Conservation (phyloP, 192 early-diverging fungal species). For the Coemansia sp. region DNA sequence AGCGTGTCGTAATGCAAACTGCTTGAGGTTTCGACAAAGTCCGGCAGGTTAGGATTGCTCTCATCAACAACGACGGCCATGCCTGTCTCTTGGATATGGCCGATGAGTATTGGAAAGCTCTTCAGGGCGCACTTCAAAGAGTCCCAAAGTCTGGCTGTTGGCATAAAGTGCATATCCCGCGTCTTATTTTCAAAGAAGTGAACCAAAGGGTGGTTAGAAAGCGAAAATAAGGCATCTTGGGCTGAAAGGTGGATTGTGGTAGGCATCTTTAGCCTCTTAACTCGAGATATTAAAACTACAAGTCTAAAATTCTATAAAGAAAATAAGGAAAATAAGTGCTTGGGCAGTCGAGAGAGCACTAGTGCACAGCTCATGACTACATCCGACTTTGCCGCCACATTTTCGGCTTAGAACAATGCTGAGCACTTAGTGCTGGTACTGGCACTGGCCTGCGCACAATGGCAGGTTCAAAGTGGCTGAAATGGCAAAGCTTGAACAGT, state of each 20-base stretch:
- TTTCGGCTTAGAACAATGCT: no score
- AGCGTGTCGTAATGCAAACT: conserved; percentile 16
- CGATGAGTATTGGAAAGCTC: conserved; percentile 40
- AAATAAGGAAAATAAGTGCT: no score
- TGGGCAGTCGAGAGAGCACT: no score
- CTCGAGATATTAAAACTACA: no score
- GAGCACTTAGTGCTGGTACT: no score
- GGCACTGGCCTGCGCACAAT: no score
- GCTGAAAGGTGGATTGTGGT: conserved; percentile 18
- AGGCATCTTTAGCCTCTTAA: neutral
- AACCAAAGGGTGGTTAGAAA: conserved; percentile 45
- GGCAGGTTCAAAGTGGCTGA: no score
- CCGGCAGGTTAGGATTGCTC: conserved; percentile 37
- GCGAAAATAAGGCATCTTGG: conserved; percentile 33
- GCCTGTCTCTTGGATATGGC: conserved; percentile 14
- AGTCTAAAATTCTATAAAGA: no score
- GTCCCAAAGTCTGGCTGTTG: conserved; percentile 10
- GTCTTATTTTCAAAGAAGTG: conserved; percentile 44
- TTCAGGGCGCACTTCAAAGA: conserved; percentile 29
- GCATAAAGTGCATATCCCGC: conserved; percentile 25
- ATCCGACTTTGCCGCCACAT: no score
- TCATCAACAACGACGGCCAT: conserved; percentile 25
- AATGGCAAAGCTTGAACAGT: no score
- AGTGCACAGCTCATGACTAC: no score
- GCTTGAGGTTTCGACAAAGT: conserved; percentile 31